Conservation (phyloP, 208 protist species). For the Endotrypanum monterogeii region DNA sequence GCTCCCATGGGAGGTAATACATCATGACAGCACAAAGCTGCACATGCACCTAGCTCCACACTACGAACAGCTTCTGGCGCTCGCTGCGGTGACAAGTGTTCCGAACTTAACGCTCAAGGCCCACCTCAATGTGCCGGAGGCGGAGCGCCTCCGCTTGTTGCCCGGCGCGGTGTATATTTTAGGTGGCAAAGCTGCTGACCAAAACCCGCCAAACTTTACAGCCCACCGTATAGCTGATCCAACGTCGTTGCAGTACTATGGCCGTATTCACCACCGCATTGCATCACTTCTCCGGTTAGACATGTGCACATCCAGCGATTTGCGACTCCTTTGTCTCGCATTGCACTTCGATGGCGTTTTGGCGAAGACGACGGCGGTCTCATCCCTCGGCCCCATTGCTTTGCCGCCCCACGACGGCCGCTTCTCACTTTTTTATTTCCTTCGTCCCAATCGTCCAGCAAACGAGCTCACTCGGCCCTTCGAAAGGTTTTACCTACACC, state of each 20-base stretch:
- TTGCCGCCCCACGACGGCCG: slow-evolving; percentile 10
- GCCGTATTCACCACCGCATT: slow-evolving; percentile 46
- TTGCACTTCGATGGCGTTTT: slow-evolving; percentile 49
- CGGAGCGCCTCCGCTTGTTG: slow-evolving; percentile 67
- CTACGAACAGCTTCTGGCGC: slow-evolving; percentile 78
- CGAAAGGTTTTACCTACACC: slow-evolving; percentile 77
- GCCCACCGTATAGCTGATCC: slow-evolving; percentile 57
- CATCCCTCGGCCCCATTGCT: slow-evolving; percentile 32
- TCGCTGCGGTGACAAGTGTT: slow-evolving; percentile 57
- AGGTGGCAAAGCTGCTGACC: slow-evolving; percentile 14
- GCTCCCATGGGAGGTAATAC: slow-evolving; percentile 85
- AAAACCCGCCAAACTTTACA: slow-evolving; percentile 50
- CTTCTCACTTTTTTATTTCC: slow-evolving; percentile 83
- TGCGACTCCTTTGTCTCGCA: slow-evolving; percentile 78
- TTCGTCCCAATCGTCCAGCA: slow-evolving; percentile 78
- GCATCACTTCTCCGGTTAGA: slow-evolving; percentile 49
- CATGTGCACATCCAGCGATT: slow-evolving; percentile 71
- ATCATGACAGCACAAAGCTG: slow-evolving; percentile 67
- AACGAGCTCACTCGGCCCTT: slow-evolving; percentile 80
- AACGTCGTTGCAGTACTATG: slow-evolving; percentile 83
- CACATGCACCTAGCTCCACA: slow-evolving; percentile 84
- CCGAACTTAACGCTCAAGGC: slow-evolving; percentile 44
- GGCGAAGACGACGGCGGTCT: slow-evolving; percentile 34
- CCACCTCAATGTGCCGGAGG: slow-evolving; percentile 46
- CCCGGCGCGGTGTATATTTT: slow-evolving; percentile 77